Percentiles rank a stretch among this genome's conserved stretches.
These are phyloP conservation scores for Stephania cephalantha DNA, from an alignment of 164 flowering plant species.

Conservation along the genomic window DNA sequence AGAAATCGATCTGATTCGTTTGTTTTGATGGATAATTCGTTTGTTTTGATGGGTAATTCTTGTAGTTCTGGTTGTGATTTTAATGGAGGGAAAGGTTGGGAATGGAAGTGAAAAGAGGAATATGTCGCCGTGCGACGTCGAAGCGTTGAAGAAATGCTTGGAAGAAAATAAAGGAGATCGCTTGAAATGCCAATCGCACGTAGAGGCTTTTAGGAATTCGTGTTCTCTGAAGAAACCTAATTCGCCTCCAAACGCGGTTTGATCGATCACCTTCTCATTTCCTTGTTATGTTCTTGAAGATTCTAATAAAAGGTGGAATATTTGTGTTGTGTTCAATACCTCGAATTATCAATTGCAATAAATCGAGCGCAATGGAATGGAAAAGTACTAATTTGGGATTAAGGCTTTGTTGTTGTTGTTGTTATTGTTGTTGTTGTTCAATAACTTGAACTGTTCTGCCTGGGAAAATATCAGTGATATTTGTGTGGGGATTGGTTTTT, in stretches of 20 bases:
- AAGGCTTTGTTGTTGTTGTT: no score
- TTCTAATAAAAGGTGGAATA: background rate
- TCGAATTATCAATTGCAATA: no score
- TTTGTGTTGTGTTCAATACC: background rate
- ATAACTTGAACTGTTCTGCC: background rate
- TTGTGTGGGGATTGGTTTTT: conserved; percentile 3
- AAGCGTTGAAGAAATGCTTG: conserved; percentile 53
- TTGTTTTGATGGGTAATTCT: background rate
- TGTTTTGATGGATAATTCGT: background rate
- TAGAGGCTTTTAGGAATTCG: conserved; percentile 40
- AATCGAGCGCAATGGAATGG: no score
- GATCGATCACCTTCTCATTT: conserved; percentile 21
- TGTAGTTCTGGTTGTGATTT: background rate
- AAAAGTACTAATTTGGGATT: no score
- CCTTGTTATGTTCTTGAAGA: background rate
- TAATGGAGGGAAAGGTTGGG: conserved; percentile 18
- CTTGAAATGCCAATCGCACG: conserved; percentile 39
- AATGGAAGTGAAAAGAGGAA: conserved; percentile 9
- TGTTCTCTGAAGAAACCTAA: conserved; percentile 25
- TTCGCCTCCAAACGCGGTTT: conserved; percentile 14
- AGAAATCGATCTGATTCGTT: background rate
- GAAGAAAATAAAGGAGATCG: conserved; percentile 48
- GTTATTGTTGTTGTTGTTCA: no score
- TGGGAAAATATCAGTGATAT: background rate
- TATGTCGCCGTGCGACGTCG: conserved; percentile 34